A percentile compares a stretch with the other conserved stretches of the same genome.
Evolutionary conservation across 805 yeast species (phyloP).

Genomic region (Wickerhamiella occidentalis): DNA sequence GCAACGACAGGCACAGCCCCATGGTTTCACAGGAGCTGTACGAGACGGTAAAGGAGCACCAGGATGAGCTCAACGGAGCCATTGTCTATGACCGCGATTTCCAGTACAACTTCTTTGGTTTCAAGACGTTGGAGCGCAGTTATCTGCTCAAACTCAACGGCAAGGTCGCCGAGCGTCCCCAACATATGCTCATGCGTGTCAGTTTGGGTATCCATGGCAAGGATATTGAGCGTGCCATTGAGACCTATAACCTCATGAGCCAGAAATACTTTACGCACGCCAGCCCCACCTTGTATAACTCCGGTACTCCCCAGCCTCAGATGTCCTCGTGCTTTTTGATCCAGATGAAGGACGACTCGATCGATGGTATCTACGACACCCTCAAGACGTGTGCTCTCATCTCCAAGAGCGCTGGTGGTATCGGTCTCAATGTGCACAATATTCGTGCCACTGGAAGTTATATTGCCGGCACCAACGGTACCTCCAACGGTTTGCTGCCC

Average conservation of each 20-base stretch:
- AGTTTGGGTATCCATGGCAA: constrained; percentile 79
- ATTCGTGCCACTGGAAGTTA: constrained; percentile 77
- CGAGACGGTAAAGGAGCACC: constrained; percentile 49
- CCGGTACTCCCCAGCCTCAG: constrained; percentile 77
- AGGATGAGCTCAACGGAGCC: constrained; percentile 57
- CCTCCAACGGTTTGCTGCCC: constrained; percentile 88
- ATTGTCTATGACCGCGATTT: constrained; percentile 70
- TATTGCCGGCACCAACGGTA: constrained; percentile 86
- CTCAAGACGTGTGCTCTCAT: constrained; percentile 79
- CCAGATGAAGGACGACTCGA: constrained; percentile 88
- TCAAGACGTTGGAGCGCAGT: constrained; percentile 82
- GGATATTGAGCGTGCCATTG: constrained; percentile 51
- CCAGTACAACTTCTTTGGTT: constrained; percentile 72
- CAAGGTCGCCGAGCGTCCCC: constrained; percentile 78
- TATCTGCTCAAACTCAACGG: constrained; percentile 59
- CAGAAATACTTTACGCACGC: constrained; percentile 82
- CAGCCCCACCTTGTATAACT: constrained; percentile 87
- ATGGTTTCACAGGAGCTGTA: constrained; percentile 59
- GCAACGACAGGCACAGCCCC: constrained; percentile 54
- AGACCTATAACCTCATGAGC: constrained; percentile 84
- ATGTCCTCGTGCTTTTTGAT: constrained; percentile 87
- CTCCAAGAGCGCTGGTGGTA: constrained; percentile 92
- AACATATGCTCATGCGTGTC: constrained; percentile 80
- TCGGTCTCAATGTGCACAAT: constrained; percentile 81
- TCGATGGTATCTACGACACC: constrained; percentile 88